These are phyloP conservation scores for Fusarium burgessii DNA, from an alignment of 2,329 filamentous ascomycete genomes.

Conservation along the genomic window DNA sequence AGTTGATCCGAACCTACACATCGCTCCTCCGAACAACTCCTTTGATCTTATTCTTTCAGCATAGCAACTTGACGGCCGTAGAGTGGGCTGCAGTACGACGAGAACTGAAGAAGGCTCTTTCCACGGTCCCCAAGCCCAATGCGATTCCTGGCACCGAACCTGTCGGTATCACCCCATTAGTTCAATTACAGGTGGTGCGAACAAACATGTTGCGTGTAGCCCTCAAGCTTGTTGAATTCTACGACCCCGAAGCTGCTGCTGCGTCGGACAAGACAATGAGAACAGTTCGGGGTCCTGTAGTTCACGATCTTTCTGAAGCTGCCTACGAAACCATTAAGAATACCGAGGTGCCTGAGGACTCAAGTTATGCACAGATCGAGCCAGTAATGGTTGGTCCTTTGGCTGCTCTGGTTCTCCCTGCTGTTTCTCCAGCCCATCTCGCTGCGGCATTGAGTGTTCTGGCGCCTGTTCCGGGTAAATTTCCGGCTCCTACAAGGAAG, in stretches of 20 bases:
- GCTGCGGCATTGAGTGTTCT: slow-evolving; percentile 84
- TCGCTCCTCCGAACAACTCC: slow-evolving; percentile 88
- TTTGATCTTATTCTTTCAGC: slow-evolving; percentile 84
- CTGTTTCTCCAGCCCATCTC: slow-evolving; percentile 85
- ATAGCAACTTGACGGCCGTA: slow-evolving; percentile 76
- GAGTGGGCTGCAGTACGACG: slow-evolving; percentile 66
- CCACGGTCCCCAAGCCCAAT: slow-evolving; percentile 54
- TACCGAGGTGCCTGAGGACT: slow-evolving; percentile 52
- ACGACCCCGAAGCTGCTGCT: slow-evolving; percentile 62
- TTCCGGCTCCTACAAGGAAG: slow-evolving; percentile 81
- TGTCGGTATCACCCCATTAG: slow-evolving; percentile 65
- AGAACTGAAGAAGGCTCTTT: slow-evolving; percentile 59
- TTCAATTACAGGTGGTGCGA: slow-evolving; percentile 86
- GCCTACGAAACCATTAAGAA: slow-evolving; percentile 63
- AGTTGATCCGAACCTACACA: slow-evolving; percentile 87
- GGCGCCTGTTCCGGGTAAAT: slow-evolving; percentile 75
- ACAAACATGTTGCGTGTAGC: slow-evolving; percentile 91
- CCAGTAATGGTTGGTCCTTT: slow-evolving; percentile 86
- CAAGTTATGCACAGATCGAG: slow-evolving; percentile 70
- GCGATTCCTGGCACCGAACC: slow-evolving; percentile 46
- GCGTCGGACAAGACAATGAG: slow-evolving; percentile 48
- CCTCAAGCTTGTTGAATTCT: slow-evolving; percentile 88
- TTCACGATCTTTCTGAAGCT: slow-evolving; percentile 65
- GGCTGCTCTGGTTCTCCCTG: slow-evolving; percentile 82
- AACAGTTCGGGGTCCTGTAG: slow-evolving; percentile 51